phyloP scores from a whole-genome alignment of 805 yeast genomes.

The Helenozyma rhizophorensis region DNA sequence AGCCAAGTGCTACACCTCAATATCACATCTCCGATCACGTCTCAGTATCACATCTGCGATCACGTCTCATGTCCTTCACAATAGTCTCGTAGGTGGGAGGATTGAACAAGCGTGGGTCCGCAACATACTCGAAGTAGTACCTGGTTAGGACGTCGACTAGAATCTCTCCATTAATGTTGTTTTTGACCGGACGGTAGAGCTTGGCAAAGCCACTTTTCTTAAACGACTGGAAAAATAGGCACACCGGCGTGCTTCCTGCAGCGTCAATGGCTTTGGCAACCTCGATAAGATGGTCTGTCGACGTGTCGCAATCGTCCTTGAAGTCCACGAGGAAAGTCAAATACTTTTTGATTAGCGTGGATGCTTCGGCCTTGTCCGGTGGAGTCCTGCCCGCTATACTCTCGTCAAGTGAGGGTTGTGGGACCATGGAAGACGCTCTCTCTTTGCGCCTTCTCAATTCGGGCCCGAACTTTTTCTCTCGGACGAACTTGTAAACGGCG shows the following conservation, averaged over 20 bases:
- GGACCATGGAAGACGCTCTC: no score
- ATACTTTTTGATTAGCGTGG: no score
- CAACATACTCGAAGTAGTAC: slow-evolving; percentile 2
- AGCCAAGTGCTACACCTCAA: background rate
- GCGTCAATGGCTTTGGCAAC: background rate
- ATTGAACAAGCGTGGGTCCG: background rate
- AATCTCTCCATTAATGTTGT: background rate
- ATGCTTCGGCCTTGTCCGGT: no score
- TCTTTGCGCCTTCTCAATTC: no score
- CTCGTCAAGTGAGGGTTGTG: background rate
- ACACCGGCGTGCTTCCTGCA: background rate
- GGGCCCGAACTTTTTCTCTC: background rate
- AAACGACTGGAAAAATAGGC: slow-evolving; percentile 1
- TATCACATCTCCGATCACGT: background rate
- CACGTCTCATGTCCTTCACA: slow-evolving; percentile 1
- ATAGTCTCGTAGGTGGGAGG: slow-evolving; percentile 1
- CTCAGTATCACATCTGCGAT: background rate
- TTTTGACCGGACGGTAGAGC: background rate
- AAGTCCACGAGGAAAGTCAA: no score
- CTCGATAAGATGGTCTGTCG: no score
- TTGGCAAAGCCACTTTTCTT: slow-evolving; percentile 1
- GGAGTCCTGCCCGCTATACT: no score
- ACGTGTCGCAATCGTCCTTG: no score
- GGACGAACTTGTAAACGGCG: slow-evolving; percentile 1
- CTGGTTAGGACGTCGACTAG: background rate